Conservation (phyloP, 2,329 filamentous ascomycete species). For the Arthrocladium fulminans region DNA sequence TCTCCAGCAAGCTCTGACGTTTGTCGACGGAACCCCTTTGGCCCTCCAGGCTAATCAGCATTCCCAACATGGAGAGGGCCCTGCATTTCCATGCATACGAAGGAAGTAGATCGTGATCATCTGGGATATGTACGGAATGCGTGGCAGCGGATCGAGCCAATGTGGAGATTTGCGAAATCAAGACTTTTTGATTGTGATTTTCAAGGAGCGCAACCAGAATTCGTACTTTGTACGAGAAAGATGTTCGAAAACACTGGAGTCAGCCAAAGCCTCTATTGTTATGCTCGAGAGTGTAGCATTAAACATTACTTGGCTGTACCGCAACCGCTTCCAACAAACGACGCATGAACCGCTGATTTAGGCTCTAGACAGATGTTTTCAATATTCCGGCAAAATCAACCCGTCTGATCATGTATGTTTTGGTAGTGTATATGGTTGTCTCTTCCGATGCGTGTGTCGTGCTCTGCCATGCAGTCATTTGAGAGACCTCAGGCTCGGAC, state of each 20-base stretch:
- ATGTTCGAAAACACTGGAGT: no score
- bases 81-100: background rate
- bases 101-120: background rate
- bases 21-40: no score
- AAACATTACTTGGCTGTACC: background rate
- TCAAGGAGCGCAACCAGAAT: background rate
- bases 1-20: no score
- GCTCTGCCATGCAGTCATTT: conserved; percentile 11
- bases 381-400: background rate
- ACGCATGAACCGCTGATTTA: background rate
- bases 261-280: no score
- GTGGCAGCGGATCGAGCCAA: background rate
- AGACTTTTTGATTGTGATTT: conserved; percentile 3
- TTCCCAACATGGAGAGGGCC: background rate
- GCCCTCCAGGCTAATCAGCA: background rate
- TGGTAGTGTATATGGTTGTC: background rate
- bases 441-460: background rate
- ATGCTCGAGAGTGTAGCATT: no score
- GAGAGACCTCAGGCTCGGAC: conserved; percentile 16
- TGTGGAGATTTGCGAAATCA: background rate
- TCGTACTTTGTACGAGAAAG: background rate
- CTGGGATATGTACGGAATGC: background rate
- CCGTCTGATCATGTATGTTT: background rate
- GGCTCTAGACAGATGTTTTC: background rate
- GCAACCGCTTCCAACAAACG: background rate